A percentile compares a stretch with the other conserved stretches of the same genome.
These are phyloP conservation scores for Diplodia corticola DNA, from an alignment of 2,329 filamentous ascomycete species.

Conservation along the genomic window DNA sequence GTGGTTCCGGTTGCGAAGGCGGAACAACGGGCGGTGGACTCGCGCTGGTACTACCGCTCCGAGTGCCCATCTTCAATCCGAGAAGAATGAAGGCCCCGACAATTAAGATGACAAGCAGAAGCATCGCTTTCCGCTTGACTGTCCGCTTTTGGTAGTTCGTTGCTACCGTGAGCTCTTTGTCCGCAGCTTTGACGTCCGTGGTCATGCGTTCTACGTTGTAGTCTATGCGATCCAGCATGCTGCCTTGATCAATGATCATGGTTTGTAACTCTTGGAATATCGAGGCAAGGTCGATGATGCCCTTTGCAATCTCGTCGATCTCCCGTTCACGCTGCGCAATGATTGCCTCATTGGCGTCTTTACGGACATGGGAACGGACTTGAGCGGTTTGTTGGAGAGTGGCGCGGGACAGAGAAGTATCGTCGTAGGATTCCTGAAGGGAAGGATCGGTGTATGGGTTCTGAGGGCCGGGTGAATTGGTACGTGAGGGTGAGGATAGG, in stretches of 20 bases:
- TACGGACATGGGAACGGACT: conserved; percentile 56
- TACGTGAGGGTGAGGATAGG: conserved; percentile 49
- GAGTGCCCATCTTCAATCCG: conserved; percentile 68
- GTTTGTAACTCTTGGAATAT: conserved; percentile 94
- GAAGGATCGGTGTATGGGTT: conserved; percentile 81
- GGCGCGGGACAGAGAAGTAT: conserved; percentile 87
- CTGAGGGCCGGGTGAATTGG: conserved; percentile 49
- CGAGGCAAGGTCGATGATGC: conserved; percentile 94
- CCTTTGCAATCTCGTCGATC: conserved; percentile 96
- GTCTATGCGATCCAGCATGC: conserved; percentile 54
- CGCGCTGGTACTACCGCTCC: conserved; percentile 2
- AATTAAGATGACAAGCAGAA: conserved; percentile 82
- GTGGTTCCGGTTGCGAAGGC: conserved; percentile 7
- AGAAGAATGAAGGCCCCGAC: conserved; percentile 80
- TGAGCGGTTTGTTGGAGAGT: conserved; percentile 78
- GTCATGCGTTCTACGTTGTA: conserved; percentile 97
- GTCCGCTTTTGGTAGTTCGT: conserved; percentile 85
- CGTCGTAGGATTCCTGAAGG: conserved; percentile 82
- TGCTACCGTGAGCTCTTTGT: conserved; percentile 86
- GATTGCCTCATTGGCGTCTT: conserved; percentile 67
- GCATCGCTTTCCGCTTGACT: conserved; percentile 88
- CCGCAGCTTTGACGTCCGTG: conserved; percentile 87
- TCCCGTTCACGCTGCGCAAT: conserved; percentile 93
- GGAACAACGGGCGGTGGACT: conserved; percentile 20
- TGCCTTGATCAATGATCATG: conserved; percentile 68